Conservation (phyloP, 2,329 filamentous ascomycete species). For the Aurifilum marmelostoma region DNA sequence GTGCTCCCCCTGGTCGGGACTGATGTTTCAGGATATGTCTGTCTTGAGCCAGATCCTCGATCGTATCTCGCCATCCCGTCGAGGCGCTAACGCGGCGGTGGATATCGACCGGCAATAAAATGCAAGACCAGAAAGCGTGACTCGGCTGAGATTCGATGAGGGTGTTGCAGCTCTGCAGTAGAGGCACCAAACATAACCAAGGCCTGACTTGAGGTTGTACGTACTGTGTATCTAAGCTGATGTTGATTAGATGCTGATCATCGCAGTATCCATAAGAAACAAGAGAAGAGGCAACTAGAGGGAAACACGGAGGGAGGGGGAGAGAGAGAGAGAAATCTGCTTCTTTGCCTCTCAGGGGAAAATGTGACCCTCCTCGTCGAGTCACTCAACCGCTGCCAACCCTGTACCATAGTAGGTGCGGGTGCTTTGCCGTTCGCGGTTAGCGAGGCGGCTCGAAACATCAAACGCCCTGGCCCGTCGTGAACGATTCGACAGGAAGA, state of each 20-base stretch:
- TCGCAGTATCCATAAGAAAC: no score
- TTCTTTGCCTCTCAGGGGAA: neutral
- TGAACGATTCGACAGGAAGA: slow-evolving; percentile 16
- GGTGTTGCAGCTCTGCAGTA: no score
- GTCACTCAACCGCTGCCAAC: neutral
- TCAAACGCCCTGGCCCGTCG: slow-evolving; percentile 1
- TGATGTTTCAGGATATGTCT: slow-evolving; percentile 13
- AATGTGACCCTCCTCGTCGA: neutral
- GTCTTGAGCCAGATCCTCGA: neutral
- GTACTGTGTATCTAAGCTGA: no score
- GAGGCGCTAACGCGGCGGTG: neutral
- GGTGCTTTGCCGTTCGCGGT: neutral
- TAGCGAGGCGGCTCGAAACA: slow-evolving; percentile 17
- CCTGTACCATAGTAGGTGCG: neutral
- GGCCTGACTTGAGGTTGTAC: no score
- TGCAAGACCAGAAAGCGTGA: neutral
- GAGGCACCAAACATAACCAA: no score
- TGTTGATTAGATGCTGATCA: no score
- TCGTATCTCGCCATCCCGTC: neutral
- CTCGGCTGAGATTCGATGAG: neutral
- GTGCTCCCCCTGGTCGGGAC: neutral
- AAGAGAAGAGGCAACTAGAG: no score
- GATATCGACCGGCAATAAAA: slow-evolving; percentile 3
- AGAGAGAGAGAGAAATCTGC: neutral
- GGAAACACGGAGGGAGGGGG: no score